Conservation (phyloP, 2,329 filamentous ascomycete genomes). For the Colletotrichum australisinense region DNA sequence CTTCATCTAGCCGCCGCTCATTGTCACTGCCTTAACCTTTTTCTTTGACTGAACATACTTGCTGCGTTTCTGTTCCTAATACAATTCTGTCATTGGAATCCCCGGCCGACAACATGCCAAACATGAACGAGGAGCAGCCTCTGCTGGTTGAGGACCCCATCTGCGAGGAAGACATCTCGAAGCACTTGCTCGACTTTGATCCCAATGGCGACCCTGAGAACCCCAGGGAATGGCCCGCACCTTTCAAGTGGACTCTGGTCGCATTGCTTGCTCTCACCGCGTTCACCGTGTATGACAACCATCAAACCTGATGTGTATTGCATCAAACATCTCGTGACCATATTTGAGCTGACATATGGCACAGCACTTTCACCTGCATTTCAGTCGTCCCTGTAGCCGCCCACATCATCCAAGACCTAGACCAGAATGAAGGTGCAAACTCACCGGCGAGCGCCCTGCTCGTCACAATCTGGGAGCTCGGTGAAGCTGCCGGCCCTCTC, state of each 20-base stretch:
- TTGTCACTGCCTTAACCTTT: background rate
- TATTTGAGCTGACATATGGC: background rate
- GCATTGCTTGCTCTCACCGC: conserved; percentile 63
- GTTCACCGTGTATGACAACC: conserved; percentile 62
- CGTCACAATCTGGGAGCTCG: conserved; percentile 78
- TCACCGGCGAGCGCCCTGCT: conserved; percentile 68
- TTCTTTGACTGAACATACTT: background rate
- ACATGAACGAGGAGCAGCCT: conserved; percentile 23
- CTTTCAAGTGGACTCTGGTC: conserved; percentile 67
- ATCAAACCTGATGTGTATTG: background rate
- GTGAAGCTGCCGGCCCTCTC: conserved; percentile 70
- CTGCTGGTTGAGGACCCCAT: conserved; percentile 29
- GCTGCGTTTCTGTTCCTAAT: background rate
- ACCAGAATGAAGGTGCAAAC: conserved; percentile 46
- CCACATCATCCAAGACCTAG: conserved; percentile 61
- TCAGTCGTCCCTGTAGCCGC: conserved; percentile 65
- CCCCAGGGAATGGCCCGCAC: conserved; percentile 62
- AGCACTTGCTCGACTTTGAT: conserved; percentile 35
- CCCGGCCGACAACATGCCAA: background rate
- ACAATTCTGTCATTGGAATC: background rate
- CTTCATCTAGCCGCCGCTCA: background rate
- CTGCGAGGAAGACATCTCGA: conserved; percentile 27
- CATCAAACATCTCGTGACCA: too few relatives aligned
- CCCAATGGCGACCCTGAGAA: conserved; percentile 46
- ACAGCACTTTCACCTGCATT: conserved; percentile 68